Evolutionary conservation across 2,329 filamentous ascomycete genomes (phyloP), one percentile per base, ranked within the genome.

Genomic region (Cladophialophora psammophila): DNA sequence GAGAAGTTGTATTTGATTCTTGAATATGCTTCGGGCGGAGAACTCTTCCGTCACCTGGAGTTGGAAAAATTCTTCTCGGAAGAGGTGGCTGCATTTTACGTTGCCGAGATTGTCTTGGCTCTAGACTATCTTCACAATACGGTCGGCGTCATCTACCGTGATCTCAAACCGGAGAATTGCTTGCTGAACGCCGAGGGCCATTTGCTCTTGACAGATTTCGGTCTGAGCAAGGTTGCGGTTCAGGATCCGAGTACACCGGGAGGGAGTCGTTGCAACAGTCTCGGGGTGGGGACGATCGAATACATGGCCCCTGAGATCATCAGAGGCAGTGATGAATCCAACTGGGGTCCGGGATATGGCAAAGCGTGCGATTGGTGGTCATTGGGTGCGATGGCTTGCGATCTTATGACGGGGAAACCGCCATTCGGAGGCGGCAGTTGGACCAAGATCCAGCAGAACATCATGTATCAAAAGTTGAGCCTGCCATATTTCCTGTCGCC

Each of bases 241-340:
- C 90, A 93, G 65, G 88, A 88, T 50, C 82, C 84, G 45, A 82
- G 79, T 78, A 80, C 74, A 31, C 72, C 73, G 1, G 80, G 87
- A 63, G 85, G 87, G 63, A 85, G 85, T 71, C 85, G 84, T 36
- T 97, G 94, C 84, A 92, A 93, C 80, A 97, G 93, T 50, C 91
- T 97, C 72, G 72, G 72, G 12, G 88, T 97, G 9, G 95, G 95
- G 59, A 99, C 95, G 0, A 90, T 97, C 66, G 95, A 98, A 78
- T 99, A 99, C 85, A 99, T 99, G 95, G 96, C 95, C 0, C 95
- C 95, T 0, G 95, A 99, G 80, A 91, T 99, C 60, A 88, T 99
- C 68, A 87, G 90, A 69, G 94, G 93, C 68, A 89, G 91, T 71
- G 90, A 92, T 72, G 65, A 69, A 31, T 68, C 67, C 13, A 64